Percentiles rank a stretch among this genome's conserved stretches.
Evolutionary conservation across 805 yeast genomes (phyloP).

Genomic region (Maudiozyma bulderi): DNA sequence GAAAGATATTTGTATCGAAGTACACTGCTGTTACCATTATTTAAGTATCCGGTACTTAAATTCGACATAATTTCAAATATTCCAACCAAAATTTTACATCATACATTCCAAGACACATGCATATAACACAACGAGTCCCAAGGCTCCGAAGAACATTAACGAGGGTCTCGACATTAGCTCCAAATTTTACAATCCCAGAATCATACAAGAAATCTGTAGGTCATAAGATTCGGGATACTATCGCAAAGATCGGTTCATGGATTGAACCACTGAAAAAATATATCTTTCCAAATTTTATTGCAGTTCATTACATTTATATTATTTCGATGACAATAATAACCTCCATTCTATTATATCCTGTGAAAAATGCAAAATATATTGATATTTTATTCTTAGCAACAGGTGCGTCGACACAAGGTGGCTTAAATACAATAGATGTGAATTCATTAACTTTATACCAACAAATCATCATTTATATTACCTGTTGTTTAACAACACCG

Average conservation of each 20-base stretch:
- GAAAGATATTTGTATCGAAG: too few species aligned
- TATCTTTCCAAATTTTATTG: slow-evolving; percentile 37
- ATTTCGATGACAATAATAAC: slow-evolving; percentile 48
- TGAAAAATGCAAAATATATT: slow-evolving; percentile 53
- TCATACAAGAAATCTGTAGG: slow-evolving; percentile 31
- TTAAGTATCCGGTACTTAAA: too few species aligned
- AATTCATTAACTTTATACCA: slow-evolving; percentile 64
- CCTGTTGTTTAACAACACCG: slow-evolving; percentile 69
- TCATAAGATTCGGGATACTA: slow-evolving; percentile 31
- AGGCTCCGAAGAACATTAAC: slow-evolving; percentile 13
- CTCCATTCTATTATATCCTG: slow-evolving; percentile 71
- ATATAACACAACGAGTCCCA: background rate
- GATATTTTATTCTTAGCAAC: slow-evolving; percentile 71
- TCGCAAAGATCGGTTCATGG: slow-evolving; percentile 24
- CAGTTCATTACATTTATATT: slow-evolving; percentile 69
- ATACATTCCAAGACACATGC: background rate
- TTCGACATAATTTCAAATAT: too few species aligned
- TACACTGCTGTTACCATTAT: too few species aligned
- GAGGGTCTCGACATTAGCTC: slow-evolving; percentile 20
- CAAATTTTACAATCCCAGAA: slow-evolving; percentile 11
- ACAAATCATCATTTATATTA: slow-evolving; percentile 60
- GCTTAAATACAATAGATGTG: slow-evolving; percentile 69
- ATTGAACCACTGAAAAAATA: slow-evolving; percentile 32
- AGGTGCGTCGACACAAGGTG: slow-evolving; percentile 85
- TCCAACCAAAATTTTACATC: too few species aligned